Conservation (phyloP, 306 rosid species). For the Castanopsis chinensis region DNA sequence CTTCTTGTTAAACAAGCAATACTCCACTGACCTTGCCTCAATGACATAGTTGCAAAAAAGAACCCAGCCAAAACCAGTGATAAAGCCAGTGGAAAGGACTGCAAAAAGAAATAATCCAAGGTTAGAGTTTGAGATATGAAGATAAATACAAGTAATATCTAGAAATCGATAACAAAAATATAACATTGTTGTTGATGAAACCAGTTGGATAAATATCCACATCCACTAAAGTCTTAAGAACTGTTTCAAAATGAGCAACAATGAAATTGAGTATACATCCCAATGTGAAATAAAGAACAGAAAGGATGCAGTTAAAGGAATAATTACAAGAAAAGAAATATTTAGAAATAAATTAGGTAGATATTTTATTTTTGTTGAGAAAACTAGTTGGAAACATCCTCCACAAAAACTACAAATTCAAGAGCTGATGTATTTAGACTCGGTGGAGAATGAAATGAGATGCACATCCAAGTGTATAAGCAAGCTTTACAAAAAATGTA, state of each 20-base stretch:
- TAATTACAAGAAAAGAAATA: neutral
- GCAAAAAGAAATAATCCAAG: conserved; percentile 31
- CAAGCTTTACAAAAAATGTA: neutral
- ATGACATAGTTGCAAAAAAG: conserved; percentile 72
- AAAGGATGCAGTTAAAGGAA: neutral
- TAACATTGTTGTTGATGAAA: neutral
- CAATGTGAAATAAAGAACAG: neutral
- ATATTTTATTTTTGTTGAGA: neutral
- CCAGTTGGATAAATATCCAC: neutral
- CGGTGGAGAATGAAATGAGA: neutral
- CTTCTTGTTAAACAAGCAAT: conserved; percentile 12
- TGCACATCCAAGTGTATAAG: conserved; percentile 11
- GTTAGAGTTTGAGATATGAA: conserved; percentile 6
- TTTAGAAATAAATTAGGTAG: neutral
- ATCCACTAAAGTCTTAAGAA: neutral
- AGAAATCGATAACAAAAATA: neutral
- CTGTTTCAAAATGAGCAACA: neutral
- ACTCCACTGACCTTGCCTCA: conserved; percentile 74
- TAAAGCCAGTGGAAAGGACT: conserved; percentile 88
- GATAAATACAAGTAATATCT: neutral
- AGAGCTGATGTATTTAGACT: conserved; percentile 9
- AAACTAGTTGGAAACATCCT: conserved; percentile 2
- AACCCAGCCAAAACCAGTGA: conserved; percentile 71
- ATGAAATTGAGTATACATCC: neutral
- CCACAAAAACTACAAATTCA: conserved; percentile 13